Evolutionary conservation across 108 stramenopile genomes (phyloP).

Genomic region (Skeletonema grethae): DNA sequence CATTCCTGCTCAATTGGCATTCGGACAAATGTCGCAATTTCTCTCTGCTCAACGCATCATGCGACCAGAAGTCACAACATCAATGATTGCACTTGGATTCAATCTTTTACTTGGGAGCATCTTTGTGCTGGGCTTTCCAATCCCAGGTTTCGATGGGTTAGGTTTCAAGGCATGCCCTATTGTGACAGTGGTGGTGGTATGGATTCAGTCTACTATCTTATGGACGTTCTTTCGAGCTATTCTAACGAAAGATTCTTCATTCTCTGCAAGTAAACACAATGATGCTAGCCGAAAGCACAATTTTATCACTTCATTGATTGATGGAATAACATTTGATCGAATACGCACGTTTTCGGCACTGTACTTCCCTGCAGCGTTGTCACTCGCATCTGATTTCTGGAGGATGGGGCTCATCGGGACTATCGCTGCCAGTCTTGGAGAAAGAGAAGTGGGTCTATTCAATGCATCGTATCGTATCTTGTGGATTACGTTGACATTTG

Average conservation of each 20-base stretch:
- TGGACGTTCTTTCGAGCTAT: slow-evolving; percentile 48
- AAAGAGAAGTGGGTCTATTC: slow-evolving; percentile 78
- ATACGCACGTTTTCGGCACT: slow-evolving; percentile 62
- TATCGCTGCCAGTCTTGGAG: slow-evolving; percentile 71
- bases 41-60: slow-evolving; percentile 80
- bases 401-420: slow-evolving; percentile 75
- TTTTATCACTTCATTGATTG: slow-evolving; percentile 7
- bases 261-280: background rate
- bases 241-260: slow-evolving; percentile 46
- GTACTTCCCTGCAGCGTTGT: slow-evolving; percentile 78
- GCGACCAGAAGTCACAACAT: slow-evolving; percentile 68
- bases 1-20: slow-evolving; percentile 66
- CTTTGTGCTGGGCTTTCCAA: slow-evolving; percentile 79
- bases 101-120: slow-evolving; percentile 72
- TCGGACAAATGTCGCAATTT: slow-evolving; percentile 74
- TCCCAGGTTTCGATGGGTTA: slow-evolving; percentile 64
- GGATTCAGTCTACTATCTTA: slow-evolving; percentile 55
- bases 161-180: slow-evolving; percentile 82
- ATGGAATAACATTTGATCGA: slow-evolving; percentile 66
- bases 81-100: slow-evolving; percentile 57
- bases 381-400: slow-evolving; percentile 80
- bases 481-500: slow-evolving; percentile 82
- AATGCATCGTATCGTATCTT: slow-evolving; percentile 88
- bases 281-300: background rate
- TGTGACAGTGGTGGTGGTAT: slow-evolving; percentile 70